These are phyloP conservation scores for Trypanosoma scelopori DNA, from an alignment of 208 protist genomes.

Conservation along the genomic window DNA sequence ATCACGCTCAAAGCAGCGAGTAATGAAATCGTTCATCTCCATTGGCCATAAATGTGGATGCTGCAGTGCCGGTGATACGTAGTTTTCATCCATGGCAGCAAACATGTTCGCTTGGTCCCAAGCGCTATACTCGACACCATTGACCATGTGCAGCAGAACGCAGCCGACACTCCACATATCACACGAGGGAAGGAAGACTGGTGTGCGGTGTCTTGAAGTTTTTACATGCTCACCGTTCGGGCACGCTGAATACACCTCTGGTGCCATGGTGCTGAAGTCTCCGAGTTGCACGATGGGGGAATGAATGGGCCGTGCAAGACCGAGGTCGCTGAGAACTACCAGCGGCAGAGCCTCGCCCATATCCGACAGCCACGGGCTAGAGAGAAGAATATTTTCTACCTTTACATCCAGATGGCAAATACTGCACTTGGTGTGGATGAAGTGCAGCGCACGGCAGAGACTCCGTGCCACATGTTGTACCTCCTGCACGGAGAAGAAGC, in stretches of 20 bases:
- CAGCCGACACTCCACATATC: slow-evolving; percentile 32
- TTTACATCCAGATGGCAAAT: slow-evolving; percentile 40
- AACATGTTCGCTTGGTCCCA: slow-evolving; percentile 14
- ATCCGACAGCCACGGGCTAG: background rate
- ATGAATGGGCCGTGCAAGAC: slow-evolving; percentile 30
- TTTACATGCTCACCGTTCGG: background rate
- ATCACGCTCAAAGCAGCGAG: slow-evolving; percentile 31
- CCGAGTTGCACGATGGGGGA: slow-evolving; percentile 30
- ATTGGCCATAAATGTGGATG: slow-evolving; percentile 27
- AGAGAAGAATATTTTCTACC: slow-evolving; percentile 39
- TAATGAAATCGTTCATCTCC: slow-evolving; percentile 24
- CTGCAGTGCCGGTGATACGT: slow-evolving; percentile 17
- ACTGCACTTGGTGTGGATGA: slow-evolving; percentile 12
- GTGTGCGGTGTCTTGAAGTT: background rate
- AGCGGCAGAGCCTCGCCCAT: background rate
- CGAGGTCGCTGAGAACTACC: slow-evolving; percentile 32
- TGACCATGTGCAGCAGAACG: slow-evolving; percentile 31
- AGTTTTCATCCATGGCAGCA: slow-evolving; percentile 20
- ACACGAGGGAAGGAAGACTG: slow-evolving; percentile 8
- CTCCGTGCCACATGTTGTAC: slow-evolving; percentile 26
- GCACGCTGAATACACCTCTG: slow-evolving; percentile 33
- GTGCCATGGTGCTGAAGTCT: slow-evolving; percentile 42
- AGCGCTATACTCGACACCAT: slow-evolving; percentile 15
- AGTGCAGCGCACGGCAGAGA: slow-evolving; percentile 24
- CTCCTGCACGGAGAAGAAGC: slow-evolving; percentile 24